Base-by-base conservation (phyloP, 495 filamentous ascomycete genomes). In the Elasticomyces elasticus region DNA sequence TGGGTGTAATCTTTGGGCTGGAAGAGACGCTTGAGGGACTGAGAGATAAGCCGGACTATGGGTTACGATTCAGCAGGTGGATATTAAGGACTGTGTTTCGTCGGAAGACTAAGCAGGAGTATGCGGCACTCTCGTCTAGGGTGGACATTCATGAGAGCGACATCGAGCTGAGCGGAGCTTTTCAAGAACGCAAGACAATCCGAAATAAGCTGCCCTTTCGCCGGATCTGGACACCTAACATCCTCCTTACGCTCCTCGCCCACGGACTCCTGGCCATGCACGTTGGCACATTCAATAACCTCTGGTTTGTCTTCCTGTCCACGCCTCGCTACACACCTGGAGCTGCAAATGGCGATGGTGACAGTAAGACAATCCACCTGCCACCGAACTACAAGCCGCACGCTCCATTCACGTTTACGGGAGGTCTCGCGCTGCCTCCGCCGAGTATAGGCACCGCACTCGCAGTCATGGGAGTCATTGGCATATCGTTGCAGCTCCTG, bases 221-320 rank as follows among this genome's bases (percentile, higher is more conserved):
- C 17, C 68, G 71, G 19, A 82, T 86, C 28, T 84, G 79, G 70
- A 83, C 83, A 0, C 70, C 69, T 15, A 81, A 83, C 41, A 74
- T 87, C 6, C 54, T 82, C 20, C 65, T 76, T 7, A 84, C 83
- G 0, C 67, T 89, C 1, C 60, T 85, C 30, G 73, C 76, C 3
- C 82, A 87, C 30, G 79, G 76, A 35, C 71, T 87, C 9, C 71
- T 90, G 15, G 78, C 81, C n/a, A 73, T 86, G 57, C 86, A 91
- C 65, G 80, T 83, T 30, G 78, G 81, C 31, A 81, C 85, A 7
- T 91, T 86, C 73, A 85, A 83, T 67, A 76, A 82, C 43, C 74
- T 89, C 60, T 84, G 83, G 42, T 85, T 83, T 46, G 75, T 85
- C 23, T 86, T 85, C 64, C 71, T 91, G 47, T 83, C 82, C 9